Evolutionary conservation across 2,329 filamentous ascomycete species (phyloP).

Genomic region (Xylaria sp.): DNA sequence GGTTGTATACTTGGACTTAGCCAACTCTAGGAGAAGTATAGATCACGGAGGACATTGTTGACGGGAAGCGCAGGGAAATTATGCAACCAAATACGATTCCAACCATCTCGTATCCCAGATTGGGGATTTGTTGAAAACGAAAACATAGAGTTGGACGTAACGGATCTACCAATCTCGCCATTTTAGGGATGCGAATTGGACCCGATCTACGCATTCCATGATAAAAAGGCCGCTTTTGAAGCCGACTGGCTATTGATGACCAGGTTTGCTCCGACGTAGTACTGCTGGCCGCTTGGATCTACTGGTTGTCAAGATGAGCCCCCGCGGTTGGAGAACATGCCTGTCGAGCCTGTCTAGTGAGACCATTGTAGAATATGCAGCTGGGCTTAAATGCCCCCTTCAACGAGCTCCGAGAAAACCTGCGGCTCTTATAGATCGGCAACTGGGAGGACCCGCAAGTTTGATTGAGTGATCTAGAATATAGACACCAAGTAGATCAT

Average conservation of each 20-base stretch:
- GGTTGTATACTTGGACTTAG: not conserved
- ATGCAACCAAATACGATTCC: slow-evolving; percentile 3
- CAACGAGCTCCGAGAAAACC: not conserved
- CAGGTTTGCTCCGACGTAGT: not conserved
- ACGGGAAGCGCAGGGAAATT: slow-evolving; percentile 5
- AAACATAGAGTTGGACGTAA: not conserved
- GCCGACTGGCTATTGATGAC: slow-evolving; percentile 11
- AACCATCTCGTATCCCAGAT: not conserved
- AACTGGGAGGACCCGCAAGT: not conserved
- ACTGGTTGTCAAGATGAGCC: not conserved
- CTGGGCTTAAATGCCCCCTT: not conserved
- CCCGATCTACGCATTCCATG: slow-evolving; percentile 1
- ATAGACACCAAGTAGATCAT: not conserved
- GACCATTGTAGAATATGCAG: not conserved
- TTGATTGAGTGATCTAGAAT: slow-evolving; percentile 1
- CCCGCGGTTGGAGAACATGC: not conserved
- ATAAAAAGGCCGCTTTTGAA: slow-evolving; percentile 8
- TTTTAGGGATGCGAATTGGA: not conserved
- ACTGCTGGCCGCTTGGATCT: not conserved
- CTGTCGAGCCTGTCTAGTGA: not conserved
- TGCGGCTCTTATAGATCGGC: not conserved
- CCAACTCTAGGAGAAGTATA: not conserved
- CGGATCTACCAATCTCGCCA: not conserved
- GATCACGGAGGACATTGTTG: not conserved
- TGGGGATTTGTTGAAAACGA: not conserved